Percentiles rank a stretch among this genome's conserved stretches.
Conservation (phyloP, 306 rosid species). For the Rubus idaeus region DNA sequence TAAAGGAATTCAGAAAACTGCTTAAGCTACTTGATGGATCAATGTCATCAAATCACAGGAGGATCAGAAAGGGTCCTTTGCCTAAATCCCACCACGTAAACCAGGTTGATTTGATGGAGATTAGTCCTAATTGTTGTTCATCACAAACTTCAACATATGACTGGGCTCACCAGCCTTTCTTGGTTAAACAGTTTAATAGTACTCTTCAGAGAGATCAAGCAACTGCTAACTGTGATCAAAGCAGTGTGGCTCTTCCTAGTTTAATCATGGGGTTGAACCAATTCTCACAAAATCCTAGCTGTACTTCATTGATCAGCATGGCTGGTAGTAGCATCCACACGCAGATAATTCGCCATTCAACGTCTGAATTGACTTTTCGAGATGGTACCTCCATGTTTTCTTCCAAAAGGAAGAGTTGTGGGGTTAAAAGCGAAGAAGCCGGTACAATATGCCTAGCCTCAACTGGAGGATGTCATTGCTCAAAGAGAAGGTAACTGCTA, state of each 20-base stretch:
- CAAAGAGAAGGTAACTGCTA: constrained; percentile 22
- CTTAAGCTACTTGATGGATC: constrained; percentile 23
- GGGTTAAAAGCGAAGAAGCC: constrained; percentile 15
- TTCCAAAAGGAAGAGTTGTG: constrained; percentile 7
- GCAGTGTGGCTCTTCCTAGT: constrained; percentile 15
- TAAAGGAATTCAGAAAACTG: constrained; percentile 20
- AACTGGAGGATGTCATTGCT: constrained; percentile 30
- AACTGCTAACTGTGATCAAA: neutral
- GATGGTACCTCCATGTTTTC: constrained; percentile 14
- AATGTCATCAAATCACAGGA: constrained; percentile 19
- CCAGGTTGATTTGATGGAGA: constrained; percentile 27
- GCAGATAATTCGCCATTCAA: neutral
- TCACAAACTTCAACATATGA: neutral
- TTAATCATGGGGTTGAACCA: constrained; percentile 13
- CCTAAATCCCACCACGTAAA: constrained; percentile 22
- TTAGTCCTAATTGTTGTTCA: constrained; percentile 7
- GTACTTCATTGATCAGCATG: constrained; percentile 15
- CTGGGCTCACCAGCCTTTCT: neutral
- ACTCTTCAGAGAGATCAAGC: constrained; percentile 14
- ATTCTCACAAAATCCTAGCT: constrained; percentile 20
- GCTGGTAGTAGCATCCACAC: constrained; percentile 9
- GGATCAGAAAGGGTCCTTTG: constrained; percentile 32
- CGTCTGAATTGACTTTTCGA: constrained; percentile 12
- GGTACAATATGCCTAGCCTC: constrained; percentile 20
- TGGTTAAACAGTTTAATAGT: constrained; percentile 8